Evolutionary conservation across 441 rosid genomes (phyloP).

Genomic region (Erysimum pusillum): DNA sequence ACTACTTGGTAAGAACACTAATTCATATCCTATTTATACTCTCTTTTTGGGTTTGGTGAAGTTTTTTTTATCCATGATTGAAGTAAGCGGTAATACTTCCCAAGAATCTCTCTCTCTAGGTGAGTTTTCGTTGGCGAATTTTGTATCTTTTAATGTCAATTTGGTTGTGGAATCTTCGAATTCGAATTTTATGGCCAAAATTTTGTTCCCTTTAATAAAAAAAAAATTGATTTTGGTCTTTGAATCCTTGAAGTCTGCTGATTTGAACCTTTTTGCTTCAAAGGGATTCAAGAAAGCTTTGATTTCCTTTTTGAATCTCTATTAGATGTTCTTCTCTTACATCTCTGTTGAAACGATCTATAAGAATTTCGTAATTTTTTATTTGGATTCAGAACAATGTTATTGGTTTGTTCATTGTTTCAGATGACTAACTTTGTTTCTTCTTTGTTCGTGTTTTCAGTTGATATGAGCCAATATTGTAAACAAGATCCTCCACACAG

Average conservation of each 20-base stretch:
- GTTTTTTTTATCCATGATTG: background rate
- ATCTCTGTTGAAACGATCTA: background rate
- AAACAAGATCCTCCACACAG: constrained; percentile 69
- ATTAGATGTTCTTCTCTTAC: background rate
- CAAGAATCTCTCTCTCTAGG: constrained; percentile 28
- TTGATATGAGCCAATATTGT: constrained; percentile 57
- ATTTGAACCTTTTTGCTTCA: background rate
- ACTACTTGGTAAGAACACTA: constrained; percentile 8
- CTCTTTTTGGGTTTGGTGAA: background rate
- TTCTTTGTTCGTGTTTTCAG: constrained; percentile 49
- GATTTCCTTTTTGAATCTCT: background rate
- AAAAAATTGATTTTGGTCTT: background rate
- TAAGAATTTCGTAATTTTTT: background rate
- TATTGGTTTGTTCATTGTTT: background rate
- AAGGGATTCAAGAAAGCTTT: background rate
- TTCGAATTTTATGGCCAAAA: background rate
- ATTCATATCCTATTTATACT: constrained; percentile 24
- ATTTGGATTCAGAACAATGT: background rate
- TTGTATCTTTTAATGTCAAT: background rate
- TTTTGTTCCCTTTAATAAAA: background rate
- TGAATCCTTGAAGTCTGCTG: background rate
- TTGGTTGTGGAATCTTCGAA: background rate
- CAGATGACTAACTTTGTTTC: constrained; percentile 1
- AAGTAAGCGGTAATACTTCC: constrained; percentile 2
- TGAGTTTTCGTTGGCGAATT: background rate